Evolutionary conservation across 2,329 filamentous ascomycete species (phyloP), one percentile per base, ranked within the genome.

Genomic region (Mycosphaerella sp.): DNA sequence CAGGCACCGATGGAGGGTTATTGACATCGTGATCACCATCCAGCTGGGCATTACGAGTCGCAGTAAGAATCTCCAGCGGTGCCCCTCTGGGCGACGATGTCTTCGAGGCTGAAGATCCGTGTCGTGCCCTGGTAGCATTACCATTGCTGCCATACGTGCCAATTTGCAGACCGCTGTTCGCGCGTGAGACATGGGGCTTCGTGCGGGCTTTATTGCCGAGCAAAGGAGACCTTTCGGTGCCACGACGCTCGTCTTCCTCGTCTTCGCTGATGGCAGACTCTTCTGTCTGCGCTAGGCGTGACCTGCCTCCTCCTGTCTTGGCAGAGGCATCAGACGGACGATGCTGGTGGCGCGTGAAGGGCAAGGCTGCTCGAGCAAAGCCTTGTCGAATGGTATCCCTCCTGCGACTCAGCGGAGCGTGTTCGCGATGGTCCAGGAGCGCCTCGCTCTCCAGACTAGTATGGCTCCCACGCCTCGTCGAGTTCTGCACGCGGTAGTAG

Each of bases 371-470:
- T 27, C 59, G 41, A 18, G 51, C 49, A 43, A 60, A 56, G 45
- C 64, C 58, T 32, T 70, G 61, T 50, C 71, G 70, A 18, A 74
- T 65, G 60, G 73, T 76, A 43, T 70, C 66, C 14, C 74, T 67
- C 45, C 74, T 68, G 6, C 70, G 62, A 45, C 70, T 64, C 17
- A 71, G 60, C 5, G 69, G 66, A 7, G 64, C 58, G 41, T 74
- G 71, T 36, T 74, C 73, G 25, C 89, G 81, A 69, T 97, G 91
- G 70, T 97, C 91, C 14, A 97, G 74, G 59, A 97, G 73, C 6
- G 81, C 84, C 66, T 95, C 85, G 68, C 89, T 96, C 60, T 96
- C 91, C 57, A 97, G 74, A 68, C 91, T 97, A 0, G 87, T 89
- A 62, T 79, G 84, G 71, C 91, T 97, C 66, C 65, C 86, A 88